Evolutionary conservation across 2,329 filamentous ascomycete genomes (phyloP).

Genomic region (Scortechinia acanthostroma): DNA sequence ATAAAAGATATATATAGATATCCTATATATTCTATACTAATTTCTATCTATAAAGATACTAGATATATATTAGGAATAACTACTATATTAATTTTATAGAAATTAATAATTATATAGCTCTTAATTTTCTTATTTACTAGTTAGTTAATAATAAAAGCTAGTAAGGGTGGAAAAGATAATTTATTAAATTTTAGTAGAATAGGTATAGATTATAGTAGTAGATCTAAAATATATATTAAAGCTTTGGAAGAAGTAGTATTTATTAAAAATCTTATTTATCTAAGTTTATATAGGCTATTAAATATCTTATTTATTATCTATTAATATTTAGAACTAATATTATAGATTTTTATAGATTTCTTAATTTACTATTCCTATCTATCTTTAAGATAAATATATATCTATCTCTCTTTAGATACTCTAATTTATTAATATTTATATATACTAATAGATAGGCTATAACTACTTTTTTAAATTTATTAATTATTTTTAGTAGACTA

Average conservation of each 20-base stretch:
- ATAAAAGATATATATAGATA: no score
- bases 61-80: not conserved
- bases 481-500: constrained; percentile 3
- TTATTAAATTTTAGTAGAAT: no score
- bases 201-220: no score
- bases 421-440: no score
- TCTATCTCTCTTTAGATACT: not conserved
- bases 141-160: no score
- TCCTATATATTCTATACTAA: no score
- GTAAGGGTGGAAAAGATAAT: no score
- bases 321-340: constrained; percentile 1
- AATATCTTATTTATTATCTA: not conserved
- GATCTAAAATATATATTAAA: no score
- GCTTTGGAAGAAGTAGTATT: no score
- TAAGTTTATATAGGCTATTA: not conserved
- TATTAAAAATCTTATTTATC: no score
- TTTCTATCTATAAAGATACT: not conserved
- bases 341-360: not conserved
- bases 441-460: no score
- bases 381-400: not conserved
- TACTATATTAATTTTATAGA: not conserved
- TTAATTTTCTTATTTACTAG: no score
- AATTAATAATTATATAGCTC: not conserved
- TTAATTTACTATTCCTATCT: constrained; percentile 1
- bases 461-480: constrained; percentile 1